Base-by-base conservation (phyloP, 768 basidiomycete genomes). In the Holtermanniella nyarrowii region DNA sequence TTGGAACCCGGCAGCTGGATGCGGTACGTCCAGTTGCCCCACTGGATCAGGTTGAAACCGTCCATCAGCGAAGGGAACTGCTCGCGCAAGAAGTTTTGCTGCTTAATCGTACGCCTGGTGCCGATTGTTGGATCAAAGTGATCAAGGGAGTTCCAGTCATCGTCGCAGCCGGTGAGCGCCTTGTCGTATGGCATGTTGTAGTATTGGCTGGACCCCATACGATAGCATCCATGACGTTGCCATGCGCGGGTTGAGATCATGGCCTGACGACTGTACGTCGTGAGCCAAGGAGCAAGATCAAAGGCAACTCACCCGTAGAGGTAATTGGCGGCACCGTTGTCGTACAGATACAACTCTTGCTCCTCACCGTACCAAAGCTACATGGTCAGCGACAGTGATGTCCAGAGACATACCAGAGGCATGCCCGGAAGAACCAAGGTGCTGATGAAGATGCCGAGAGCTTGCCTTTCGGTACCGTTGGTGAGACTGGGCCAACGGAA, bases 151-250 rank as follows among this genome's bases (percentile, higher is more conserved):
- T 93, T 91, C 87, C 86, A 90, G 60, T 86, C 82, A 64, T 93
- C 88, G 43, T 83, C 62, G 68, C 90, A 95, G 43, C 88, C 90
- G 16, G 88, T 74, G 26, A 88, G 67, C 2, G 85, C 73, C 60
- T 80, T 81, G 49, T 85, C 83, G 58, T 91, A 76, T 1, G 85
- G 85, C 80, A 91, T 86, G 72, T 93, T 89, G 77, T 85, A 95
- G 74, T 90, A 95, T 65, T 93, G 90, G 54, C 79, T 77, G 5
- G 90, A 93, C 11, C 90, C 90, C 26, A 93, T 80, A 42, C 76
- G 77, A 69, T 95, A 95, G 71, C 90, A 95, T 4, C 89, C 89
- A 65, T 95, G 90, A 26, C 85, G 80, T 65, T 88, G 84, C 90
- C 90, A 95, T 3, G 89, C 89, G 46, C 74, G 79, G 69, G 77